phyloP scores from a whole-genome alignment of 441 rosid species.

The Bruguiera hainesii region DNA sequence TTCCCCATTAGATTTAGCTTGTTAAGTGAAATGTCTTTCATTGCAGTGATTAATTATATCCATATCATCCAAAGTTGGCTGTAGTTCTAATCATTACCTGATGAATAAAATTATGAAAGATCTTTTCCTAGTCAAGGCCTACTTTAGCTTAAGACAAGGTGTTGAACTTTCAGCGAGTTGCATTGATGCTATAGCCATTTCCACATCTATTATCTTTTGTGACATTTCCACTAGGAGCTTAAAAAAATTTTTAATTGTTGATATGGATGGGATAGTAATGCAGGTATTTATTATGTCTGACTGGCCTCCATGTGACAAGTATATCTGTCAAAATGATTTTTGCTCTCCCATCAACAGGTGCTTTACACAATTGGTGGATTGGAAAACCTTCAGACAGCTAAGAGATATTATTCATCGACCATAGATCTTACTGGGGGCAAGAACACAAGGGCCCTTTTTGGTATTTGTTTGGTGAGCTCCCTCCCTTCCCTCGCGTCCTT shows the following conservation, averaged over 20 bases:
- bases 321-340: background rate
- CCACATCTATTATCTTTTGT: no score
- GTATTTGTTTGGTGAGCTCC: constrained; percentile 83
- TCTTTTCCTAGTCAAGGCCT: no score
- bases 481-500: constrained; percentile 3
- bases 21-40: background rate
- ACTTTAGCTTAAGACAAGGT: no score
- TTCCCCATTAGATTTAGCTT: background rate
- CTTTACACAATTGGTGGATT: constrained; percentile 92
- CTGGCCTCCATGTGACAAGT: no score
- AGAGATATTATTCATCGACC: constrained; percentile 87
- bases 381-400: constrained; percentile 79
- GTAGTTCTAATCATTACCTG: no score
- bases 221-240: background rate
- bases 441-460: constrained; percentile 85
- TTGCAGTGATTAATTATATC: background rate
- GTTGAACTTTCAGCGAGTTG: no score
- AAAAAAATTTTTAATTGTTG: background rate
- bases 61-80: no score
- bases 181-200: no score
- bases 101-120: no score
- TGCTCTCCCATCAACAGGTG: constrained; percentile 48
- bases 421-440: constrained; percentile 89
- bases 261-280: background rate
- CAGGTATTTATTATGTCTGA: background rate